phyloP scores from a whole-genome alignment of 2,329 filamentous ascomycete species.

The Penicillium sp. region DNA sequence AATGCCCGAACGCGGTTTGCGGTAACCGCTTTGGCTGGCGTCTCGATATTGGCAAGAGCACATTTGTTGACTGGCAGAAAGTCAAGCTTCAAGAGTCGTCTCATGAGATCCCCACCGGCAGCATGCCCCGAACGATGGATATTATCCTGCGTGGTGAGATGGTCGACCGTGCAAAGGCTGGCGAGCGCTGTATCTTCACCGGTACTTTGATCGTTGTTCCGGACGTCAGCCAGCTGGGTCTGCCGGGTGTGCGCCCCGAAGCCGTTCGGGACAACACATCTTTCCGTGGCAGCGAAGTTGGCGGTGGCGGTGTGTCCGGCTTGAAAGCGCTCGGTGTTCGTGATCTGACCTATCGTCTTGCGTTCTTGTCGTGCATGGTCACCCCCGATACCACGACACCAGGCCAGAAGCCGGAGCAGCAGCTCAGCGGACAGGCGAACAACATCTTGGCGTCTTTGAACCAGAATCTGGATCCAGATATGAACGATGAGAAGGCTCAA shows the following conservation, averaged over 20 bases:
- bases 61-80: slow-evolving; percentile 99
- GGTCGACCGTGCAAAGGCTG: slow-evolving; percentile 94
- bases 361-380: slow-evolving; percentile 97
- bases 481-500: slow-evolving; percentile 82
- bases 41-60: slow-evolving; percentile 94
- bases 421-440: slow-evolving; percentile 70
- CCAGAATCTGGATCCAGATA: slow-evolving; percentile 68
- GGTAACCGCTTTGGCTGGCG: slow-evolving; percentile 92
- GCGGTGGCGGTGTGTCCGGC: slow-evolving; percentile 81
- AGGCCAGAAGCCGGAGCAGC: slow-evolving; percentile 71
- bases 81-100: slow-evolving; percentile 98
- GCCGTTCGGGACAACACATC: slow-evolving; percentile 81
- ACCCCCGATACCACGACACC: slow-evolving; percentile 82
- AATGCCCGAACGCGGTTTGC: slow-evolving; percentile 87
- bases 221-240: slow-evolving; percentile 89
- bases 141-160: slow-evolving; percentile 96
- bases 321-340: slow-evolving; percentile 91
- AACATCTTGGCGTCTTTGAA: slow-evolving; percentile 87
- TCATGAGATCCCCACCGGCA: slow-evolving; percentile 95
- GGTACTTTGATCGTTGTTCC: slow-evolving; percentile 95
- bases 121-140: slow-evolving; percentile 98
- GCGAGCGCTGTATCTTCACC: slow-evolving; percentile 97
- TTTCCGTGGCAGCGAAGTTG: slow-evolving; percentile 74
- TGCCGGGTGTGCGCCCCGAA: slow-evolving; percentile 81
- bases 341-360: slow-evolving; percentile 90